These are phyloP conservation scores for Adansonia rubrostipa DNA, from an alignment of 441 rosid species.

Conservation along the genomic window DNA sequence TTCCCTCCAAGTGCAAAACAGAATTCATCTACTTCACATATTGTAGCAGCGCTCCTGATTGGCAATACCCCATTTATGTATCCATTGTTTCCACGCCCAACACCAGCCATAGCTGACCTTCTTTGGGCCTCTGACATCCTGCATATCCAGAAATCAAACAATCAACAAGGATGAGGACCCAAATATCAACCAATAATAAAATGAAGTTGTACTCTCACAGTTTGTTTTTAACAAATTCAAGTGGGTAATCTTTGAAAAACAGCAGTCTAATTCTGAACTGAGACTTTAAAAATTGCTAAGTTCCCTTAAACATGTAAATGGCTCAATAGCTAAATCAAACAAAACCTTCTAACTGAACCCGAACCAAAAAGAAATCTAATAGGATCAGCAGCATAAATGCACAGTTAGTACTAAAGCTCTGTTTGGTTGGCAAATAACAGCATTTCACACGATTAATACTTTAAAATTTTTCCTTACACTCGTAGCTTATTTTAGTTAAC, in stretches of 20 bases:
- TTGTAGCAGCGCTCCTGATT: conserved; percentile 60
- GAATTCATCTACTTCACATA: conserved; percentile 77
- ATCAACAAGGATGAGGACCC: background rate
- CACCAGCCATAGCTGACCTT: conserved; percentile 48
- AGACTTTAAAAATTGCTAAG: background rate
- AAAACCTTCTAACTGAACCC: background rate
- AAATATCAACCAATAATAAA: background rate
- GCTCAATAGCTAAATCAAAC: conserved; percentile 17
- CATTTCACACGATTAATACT: conserved; percentile 11
- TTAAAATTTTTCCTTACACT: background rate
- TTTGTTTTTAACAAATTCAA: conserved; percentile 14
- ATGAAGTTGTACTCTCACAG: background rate
- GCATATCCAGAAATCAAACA: conserved; percentile 35
- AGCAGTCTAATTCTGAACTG: conserved; percentile 17
- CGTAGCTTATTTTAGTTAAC: conserved; percentile 12
- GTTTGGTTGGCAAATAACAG: conserved; percentile 18
- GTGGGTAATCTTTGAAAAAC: background rate
- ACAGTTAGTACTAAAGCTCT: conserved; percentile 20
- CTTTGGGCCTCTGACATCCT: conserved; percentile 74
- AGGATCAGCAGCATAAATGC: conserved; percentile 18
- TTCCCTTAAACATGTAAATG: background rate
- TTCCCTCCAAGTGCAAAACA: conserved; percentile 88
- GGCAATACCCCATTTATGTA: conserved; percentile 58
- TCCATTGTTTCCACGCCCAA: conserved; percentile 57
- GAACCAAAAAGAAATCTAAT: conserved; percentile 13